Conservation (phyloP, 2,329 filamentous ascomycete genomes). For the Fusarium anguioides region DNA sequence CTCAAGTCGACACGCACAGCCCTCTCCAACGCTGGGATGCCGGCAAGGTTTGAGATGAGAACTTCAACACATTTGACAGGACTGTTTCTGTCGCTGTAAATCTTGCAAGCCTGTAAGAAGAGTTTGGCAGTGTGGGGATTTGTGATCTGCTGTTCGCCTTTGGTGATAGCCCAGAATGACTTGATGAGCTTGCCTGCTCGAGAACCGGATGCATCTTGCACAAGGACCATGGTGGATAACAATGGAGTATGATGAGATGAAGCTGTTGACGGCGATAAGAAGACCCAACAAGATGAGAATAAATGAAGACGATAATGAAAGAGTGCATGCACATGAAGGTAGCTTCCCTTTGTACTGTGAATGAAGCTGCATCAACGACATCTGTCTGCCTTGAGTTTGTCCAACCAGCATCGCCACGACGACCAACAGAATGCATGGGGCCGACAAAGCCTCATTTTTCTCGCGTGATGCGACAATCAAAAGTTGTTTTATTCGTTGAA, state of each 20-base stretch:
- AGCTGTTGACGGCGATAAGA: no score
- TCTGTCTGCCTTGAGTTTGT: conserved; percentile 14
- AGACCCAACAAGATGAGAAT: no score
- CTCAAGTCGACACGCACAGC: conserved; percentile 43
- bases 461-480: neutral
- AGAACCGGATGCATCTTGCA: neutral
- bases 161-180: conserved; percentile 31
- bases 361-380: neutral
- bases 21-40: conserved; percentile 38
- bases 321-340: neutral
- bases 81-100: conserved; percentile 16
- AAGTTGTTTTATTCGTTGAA: conserved; percentile 17
- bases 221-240: conserved; percentile 14
- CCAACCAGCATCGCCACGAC: conserved; percentile 18
- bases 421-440: conserved; percentile 7
- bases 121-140: conserved; percentile 38
- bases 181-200: conserved; percentile 29
- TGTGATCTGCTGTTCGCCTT: conserved; percentile 30
- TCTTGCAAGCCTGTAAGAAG: conserved; percentile 43
- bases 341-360: conserved; percentile 24
- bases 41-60: conserved; percentile 38
- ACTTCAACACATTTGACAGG: conserved; percentile 45
- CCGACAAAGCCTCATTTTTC: neutral
- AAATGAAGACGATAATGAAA: accelerated
- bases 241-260: neutral